Evolutionary conservation across 352 stramenopile species (phyloP).

Genomic region (Aphanomyces cochlioides): DNA sequence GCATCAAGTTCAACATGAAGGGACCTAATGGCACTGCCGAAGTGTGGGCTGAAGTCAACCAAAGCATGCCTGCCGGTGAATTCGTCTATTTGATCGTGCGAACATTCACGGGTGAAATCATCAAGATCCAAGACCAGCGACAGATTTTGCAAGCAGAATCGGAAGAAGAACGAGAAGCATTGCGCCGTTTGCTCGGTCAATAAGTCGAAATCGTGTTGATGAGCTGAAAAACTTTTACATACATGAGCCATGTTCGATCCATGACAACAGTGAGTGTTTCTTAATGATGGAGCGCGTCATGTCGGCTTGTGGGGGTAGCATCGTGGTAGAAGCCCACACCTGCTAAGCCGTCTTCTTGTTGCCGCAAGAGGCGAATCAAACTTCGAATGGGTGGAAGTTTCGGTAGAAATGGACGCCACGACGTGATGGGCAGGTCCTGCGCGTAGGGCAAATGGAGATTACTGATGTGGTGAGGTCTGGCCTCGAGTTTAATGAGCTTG

Average conservation of each 20-base stretch:
- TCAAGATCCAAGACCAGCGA: slow-evolving; percentile 93
- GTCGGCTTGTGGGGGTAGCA: too few relatives aligned
- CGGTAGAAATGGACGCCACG: background rate
- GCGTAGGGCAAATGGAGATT: slow-evolving; percentile 11
- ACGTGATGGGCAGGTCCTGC: background rate
- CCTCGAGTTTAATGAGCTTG: background rate
- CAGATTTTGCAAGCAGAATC: slow-evolving; percentile 70
- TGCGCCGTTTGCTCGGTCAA: slow-evolving; percentile 59
- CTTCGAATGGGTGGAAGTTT: slow-evolving; percentile 5
- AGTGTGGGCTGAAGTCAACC: slow-evolving; percentile 91
- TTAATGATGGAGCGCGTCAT: background rate
- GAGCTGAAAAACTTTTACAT: background rate
- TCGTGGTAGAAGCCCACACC: background rate
- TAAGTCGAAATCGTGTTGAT: slow-evolving; percentile 1
- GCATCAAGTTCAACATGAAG: slow-evolving; percentile 95
- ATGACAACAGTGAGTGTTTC: background rate
- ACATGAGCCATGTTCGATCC: background rate
- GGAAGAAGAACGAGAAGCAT: slow-evolving; percentile 73
- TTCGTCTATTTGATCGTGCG: slow-evolving; percentile 95
- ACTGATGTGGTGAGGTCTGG: background rate
- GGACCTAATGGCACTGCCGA: slow-evolving; percentile 83
- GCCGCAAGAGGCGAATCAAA: background rate
- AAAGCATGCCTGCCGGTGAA: slow-evolving; percentile 90
- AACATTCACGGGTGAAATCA: slow-evolving; percentile 84
- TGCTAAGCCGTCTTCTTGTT: background rate